These are phyloP conservation scores for Lipomyces japonicus DNA, from an alignment of 805 yeast species.

Conservation along the genomic window DNA sequence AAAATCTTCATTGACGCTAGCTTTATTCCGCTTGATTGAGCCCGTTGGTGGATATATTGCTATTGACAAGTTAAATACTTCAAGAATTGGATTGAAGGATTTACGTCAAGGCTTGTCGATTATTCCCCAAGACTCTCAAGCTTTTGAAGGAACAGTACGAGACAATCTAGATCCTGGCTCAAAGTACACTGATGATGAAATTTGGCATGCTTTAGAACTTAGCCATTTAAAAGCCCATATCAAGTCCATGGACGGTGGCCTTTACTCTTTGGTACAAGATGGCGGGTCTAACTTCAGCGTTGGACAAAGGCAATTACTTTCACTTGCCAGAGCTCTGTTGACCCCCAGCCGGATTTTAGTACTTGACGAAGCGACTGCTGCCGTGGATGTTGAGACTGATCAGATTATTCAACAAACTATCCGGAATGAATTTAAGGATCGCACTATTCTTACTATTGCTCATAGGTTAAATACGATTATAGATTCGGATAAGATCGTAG, in stretches of 20 bases:
- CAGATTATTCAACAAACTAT: constrained; percentile 75
- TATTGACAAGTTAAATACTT: constrained; percentile 67
- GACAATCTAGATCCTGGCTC: constrained; percentile 82
- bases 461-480: constrained; percentile 82
- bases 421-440: constrained; percentile 61
- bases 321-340: constrained; percentile 78
- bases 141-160: constrained; percentile 79
- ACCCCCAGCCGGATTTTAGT: constrained; percentile 70
- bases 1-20: constrained; percentile 77
- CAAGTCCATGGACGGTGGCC: constrained; percentile 49
- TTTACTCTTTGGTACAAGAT: constrained; percentile 58
- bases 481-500: constrained; percentile 77
- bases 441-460: constrained; percentile 84
- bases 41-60: constrained; percentile 60
- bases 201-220: constrained; percentile 77
- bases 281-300: constrained; percentile 79
- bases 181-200: constrained; percentile 59
- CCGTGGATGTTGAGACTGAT: constrained; percentile 88
- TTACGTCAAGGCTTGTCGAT: constrained; percentile 73
- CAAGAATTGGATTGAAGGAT: constrained; percentile 68
- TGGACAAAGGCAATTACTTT: constrained; percentile 82
- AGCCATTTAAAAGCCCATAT: constrained; percentile 74
- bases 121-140: constrained; percentile 92
- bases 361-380: constrained; percentile 82
- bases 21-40: constrained; percentile 81